phyloP scores from a whole-genome alignment of 495 filamentous ascomycete species.

The Parathielavia hyrcaniae region DNA sequence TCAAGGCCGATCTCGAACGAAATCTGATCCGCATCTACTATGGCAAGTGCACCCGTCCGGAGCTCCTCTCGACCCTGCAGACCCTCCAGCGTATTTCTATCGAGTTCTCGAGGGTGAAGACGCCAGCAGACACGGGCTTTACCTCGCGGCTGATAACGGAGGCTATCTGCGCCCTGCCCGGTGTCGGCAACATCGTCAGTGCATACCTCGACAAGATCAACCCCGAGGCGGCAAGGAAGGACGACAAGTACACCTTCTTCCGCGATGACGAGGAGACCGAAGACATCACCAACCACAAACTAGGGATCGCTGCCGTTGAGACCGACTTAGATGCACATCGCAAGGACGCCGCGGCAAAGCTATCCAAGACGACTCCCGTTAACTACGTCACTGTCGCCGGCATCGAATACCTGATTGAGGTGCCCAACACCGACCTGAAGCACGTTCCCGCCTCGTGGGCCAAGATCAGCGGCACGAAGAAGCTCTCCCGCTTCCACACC shows the following conservation, averaged over 20 bases:
- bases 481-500: slow-evolving; percentile 87
- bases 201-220: slow-evolving; percentile 81
- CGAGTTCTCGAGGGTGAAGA: slow-evolving; percentile 62
- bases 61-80: slow-evolving; percentile 79
- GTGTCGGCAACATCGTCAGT: slow-evolving; percentile 62
- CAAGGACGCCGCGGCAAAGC: slow-evolving; percentile 57
- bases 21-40: slow-evolving; percentile 95
- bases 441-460: slow-evolving; percentile 87
- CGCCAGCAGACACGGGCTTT: slow-evolving; percentile 65
- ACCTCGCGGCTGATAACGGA: slow-evolving; percentile 61
- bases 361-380: slow-evolving; percentile 61
- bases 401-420: slow-evolving; percentile 91
- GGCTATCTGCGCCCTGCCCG: slow-evolving; percentile 70
- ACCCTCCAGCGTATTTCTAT: slow-evolving; percentile 73
- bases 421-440: slow-evolving; percentile 72
- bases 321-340: slow-evolving; percentile 76
- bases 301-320: slow-evolving; percentile 89
- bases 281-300: slow-evolving; percentile 74
- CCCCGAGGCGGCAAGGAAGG: slow-evolving; percentile 67
- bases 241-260: slow-evolving; percentile 95
- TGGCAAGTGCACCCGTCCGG: slow-evolving; percentile 84
- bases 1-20: slow-evolving; percentile 80
- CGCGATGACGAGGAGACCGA: slow-evolving; percentile 78
- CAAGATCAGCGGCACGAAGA: slow-evolving; percentile 92
- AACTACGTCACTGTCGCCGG: slow-evolving; percentile 75